Evolutionary conservation across 352 stramenopile species (phyloP), one percentile per base, ranked within the genome.

Genomic region (Phytopythium aichiense): DNA sequence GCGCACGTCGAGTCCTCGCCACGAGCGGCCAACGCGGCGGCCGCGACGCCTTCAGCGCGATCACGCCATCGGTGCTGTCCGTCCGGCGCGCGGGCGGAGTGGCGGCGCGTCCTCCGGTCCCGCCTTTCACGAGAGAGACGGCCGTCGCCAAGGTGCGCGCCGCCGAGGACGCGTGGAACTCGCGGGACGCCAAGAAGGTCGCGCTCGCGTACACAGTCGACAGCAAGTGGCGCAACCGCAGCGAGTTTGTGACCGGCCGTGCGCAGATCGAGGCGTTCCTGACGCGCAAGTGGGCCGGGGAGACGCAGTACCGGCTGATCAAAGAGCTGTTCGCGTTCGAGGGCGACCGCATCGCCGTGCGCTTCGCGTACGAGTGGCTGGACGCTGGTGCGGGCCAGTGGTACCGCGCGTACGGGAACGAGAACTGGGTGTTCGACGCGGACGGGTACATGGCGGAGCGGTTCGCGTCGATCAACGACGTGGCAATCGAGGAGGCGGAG

Each of bases 81-180:
- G 38, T n/a, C 13, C 38, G 38, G 15, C 5, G 38, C 13, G 38
- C 38, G 0, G 6, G 64, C n/a, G 54, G 52, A 5, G 66, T 58
- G 33, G 45, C 51, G 33, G 55, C 63, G 15, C 71, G 73, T 16
- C 65, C 65, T 11, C 85, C 85, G 4, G 28, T 95, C 7, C 90
- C 90, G 4, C 88, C 89, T 18, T 97, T 96, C 69, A 89, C 81
- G 16, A 61, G 68, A 20, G 89, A 95, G 67, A 87, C 73, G 0
- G 89, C 90, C 6, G 64, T 76, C 1, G 3, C 88, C 4, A 97
- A 97, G 69, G 87, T 95, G 37, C 86, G 88, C 16, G 77, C 79
- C 2, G 90, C 90, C 0, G 90, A 97, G 50, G 87, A 97, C 64
- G 90, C 84, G 28, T 97, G 90, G 90, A 97, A 97, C 76, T 81